A percentile compares a stretch with the other conserved stretches of the same genome.
phyloP scores from a whole-genome alignment of 2,329 filamentous ascomycete genomes.

The Trichoderma sp. region DNA sequence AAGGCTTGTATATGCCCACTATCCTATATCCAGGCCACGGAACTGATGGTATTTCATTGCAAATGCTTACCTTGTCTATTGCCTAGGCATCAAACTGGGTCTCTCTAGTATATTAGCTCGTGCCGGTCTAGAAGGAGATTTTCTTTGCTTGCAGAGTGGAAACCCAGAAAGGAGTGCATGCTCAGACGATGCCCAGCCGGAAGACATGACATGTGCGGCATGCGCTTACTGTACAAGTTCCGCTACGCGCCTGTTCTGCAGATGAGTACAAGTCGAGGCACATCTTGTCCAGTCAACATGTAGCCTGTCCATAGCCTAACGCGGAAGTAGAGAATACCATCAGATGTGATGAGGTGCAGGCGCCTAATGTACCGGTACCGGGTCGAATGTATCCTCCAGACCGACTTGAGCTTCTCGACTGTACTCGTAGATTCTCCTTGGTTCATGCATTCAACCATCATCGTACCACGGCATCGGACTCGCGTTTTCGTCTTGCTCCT shows the following conservation, averaged over 20 bases:
- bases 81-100: neutral
- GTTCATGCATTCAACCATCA: neutral
- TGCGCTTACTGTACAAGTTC: neutral
- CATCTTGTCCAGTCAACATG: neutral
- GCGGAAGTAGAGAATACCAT: neutral
- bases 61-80: neutral
- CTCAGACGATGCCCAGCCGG: neutral
- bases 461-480: neutral
- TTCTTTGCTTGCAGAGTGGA: neutral
- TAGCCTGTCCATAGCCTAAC: neutral
- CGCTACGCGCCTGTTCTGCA: neutral
- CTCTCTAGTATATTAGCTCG: neutral
- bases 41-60: neutral
- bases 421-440: neutral
- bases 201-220: neutral
- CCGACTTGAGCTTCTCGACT: neutral
- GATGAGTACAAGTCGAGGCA: neutral
- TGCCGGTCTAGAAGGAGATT: neutral
- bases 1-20: too few relatives aligned
- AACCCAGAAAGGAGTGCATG: neutral
- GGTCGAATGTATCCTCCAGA: neutral
- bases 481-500: neutral
- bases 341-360: neutral
- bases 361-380: neutral
- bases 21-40: neutral